Evolutionary conservation across 495 filamentous ascomycete genomes (phyloP).

Genomic region (Parmelia sp.): DNA sequence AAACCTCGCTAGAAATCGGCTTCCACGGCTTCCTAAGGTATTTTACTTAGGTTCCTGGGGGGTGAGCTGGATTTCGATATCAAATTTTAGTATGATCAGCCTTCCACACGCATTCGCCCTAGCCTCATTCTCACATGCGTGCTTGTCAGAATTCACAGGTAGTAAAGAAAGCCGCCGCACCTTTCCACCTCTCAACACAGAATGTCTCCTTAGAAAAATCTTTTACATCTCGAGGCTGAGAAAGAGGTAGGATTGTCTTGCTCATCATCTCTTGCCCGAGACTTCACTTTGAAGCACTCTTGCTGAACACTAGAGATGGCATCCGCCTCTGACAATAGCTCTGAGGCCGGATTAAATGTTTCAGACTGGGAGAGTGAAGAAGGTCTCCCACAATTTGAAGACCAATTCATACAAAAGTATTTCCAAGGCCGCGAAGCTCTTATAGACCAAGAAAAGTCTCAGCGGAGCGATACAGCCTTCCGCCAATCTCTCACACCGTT

Average conservation of each 20-base stretch:
- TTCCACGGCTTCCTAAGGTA: no score
- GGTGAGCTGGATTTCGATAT: no score
- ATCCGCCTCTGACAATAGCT: slow-evolving; percentile 3
- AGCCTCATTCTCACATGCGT: no score
- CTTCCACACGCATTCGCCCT: no score
- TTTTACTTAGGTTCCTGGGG: no score
- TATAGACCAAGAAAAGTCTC: slow-evolving; percentile 70
- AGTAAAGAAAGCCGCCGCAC: neutral
- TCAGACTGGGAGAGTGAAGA: slow-evolving; percentile 45
- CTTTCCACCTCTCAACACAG: neutral
- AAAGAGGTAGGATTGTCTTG: neutral
- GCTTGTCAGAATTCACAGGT: no score
- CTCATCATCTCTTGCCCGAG: neutral
- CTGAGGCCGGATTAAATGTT: slow-evolving; percentile 25
- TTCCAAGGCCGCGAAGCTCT: slow-evolving; percentile 68
- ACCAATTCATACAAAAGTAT: slow-evolving; percentile 76
- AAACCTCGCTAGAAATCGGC: neutral
- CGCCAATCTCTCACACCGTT: slow-evolving; percentile 63
- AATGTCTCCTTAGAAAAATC: no score
- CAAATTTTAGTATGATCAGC: no score
- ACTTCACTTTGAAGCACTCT: neutral
- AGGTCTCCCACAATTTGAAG: slow-evolving; percentile 48
- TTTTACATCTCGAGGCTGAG: neutral
- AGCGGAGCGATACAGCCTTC: slow-evolving; percentile 55
- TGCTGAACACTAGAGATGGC: neutral